Percentiles rank a stretch among this genome's conserved stretches.
These are phyloP conservation scores for Durusdinium trenchii DNA, from an alignment of 73 alveolate species.

Conservation along the genomic window DNA sequence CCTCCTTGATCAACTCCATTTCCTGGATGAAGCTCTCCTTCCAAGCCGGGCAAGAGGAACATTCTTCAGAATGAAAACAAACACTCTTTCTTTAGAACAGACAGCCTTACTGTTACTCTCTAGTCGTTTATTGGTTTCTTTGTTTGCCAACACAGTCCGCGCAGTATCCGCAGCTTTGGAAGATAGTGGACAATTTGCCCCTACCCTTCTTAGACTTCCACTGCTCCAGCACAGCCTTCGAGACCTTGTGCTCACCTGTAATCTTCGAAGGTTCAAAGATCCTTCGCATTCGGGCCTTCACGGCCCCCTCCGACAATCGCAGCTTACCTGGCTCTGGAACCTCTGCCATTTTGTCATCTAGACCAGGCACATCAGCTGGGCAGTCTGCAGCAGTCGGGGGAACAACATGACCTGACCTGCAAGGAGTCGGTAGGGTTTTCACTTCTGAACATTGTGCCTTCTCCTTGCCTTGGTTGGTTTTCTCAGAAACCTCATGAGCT, in stretches of 20 bases:
- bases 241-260: neutral
- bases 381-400: no score
- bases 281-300: neutral
- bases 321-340: neutral
- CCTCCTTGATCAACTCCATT: neutral
- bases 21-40: constrained; percentile 22
- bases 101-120: no score
- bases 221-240: neutral
- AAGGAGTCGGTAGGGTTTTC: no score
- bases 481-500: no score
- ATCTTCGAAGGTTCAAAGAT: neutral
- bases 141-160: neutral
- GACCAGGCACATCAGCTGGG: neutral
- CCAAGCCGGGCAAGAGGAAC: neutral
- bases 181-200: neutral
- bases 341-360: neutral
- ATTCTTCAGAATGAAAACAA: neutral
- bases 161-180: constrained; percentile 11
- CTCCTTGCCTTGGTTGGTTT: no score
- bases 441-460: no score
- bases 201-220: neutral
- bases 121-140: no score
- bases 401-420: no score
- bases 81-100: no score
- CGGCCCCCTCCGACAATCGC: neutral